Evolutionary conservation across 805 yeast genomes (phyloP).

Genomic region (Scheffersomyces stipitis): DNA sequence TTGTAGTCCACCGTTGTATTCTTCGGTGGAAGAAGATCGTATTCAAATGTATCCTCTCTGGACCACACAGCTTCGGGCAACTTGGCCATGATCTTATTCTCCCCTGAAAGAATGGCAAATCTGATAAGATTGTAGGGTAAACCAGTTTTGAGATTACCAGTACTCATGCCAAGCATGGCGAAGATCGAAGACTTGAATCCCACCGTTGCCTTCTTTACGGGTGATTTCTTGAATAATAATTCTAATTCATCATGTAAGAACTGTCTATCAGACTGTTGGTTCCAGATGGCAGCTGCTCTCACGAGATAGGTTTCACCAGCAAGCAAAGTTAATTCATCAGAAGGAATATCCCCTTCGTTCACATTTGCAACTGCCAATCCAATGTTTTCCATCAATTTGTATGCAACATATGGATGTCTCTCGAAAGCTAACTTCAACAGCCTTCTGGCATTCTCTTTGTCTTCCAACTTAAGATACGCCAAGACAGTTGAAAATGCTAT

Average conservation of each 20-base stretch:
- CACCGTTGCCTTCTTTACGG: constrained; percentile 5
- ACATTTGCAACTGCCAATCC: constrained; percentile 31
- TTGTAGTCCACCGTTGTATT: constrained; percentile 35
- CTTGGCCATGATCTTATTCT: constrained; percentile 67
- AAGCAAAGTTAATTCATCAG: constrained; percentile 32
- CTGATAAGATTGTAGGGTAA: constrained; percentile 65
- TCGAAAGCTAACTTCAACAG: constrained; percentile 52
- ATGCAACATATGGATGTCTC: constrained; percentile 59
- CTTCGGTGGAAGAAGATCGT: constrained; percentile 69
- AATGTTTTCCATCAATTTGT: constrained; percentile 47
- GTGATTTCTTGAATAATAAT: constrained; percentile 3
- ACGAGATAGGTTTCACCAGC: constrained; percentile 59
- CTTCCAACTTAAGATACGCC: constrained; percentile 52
- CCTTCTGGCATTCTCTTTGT: constrained; percentile 43
- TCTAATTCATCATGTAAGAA: constrained; percentile 49
- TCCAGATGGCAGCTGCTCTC: constrained; percentile 57
- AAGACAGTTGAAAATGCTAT: constrained; percentile 64
- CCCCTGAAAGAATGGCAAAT: constrained; percentile 70
- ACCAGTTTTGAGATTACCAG: constrained; percentile 12
- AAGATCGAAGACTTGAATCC: constrained; percentile 9
- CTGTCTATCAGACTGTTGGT: constrained; percentile 42
- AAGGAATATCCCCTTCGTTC: constrained; percentile 21
- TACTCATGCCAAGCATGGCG: constrained; percentile 1
- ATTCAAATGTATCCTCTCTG: constrained; percentile 61
- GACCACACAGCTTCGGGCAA: constrained; percentile 65